A percentile compares a stretch with the other conserved stretches of the same genome.
These are phyloP conservation scores for Leishmania braziliensis DNA, from an alignment of 208 protist genomes.

Conservation along the genomic window DNA sequence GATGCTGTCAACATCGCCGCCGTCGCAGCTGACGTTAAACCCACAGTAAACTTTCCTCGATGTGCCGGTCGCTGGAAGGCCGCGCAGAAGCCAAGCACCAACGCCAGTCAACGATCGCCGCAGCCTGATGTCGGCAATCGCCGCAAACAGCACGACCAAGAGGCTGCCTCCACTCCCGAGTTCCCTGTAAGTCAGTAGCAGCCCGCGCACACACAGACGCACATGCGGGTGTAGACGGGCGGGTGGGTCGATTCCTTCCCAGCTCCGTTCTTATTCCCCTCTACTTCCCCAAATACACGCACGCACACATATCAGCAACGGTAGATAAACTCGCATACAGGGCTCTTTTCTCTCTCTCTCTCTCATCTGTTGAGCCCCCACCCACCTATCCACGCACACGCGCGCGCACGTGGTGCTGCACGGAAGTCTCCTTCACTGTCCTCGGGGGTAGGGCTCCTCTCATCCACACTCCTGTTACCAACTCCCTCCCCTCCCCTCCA, in stretches of 20 bases:
- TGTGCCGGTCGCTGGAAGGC: not conserved
- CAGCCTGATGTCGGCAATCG: not conserved
- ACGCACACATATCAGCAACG: not conserved
- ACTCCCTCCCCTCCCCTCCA: too few relatives aligned
- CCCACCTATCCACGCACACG: not conserved
- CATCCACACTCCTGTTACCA: too few relatives aligned
- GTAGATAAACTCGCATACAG: too few relatives aligned
- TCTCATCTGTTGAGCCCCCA: too few relatives aligned
- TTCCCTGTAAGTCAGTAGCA: not conserved
- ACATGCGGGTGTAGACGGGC: not conserved
- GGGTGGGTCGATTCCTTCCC: not conserved
- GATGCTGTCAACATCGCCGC: not conserved
- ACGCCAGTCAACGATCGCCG: conserved; percentile 12
- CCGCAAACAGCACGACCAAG: not conserved
- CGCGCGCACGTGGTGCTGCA: not conserved
- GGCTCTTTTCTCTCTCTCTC: too few relatives aligned
- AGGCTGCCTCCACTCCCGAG: not conserved
- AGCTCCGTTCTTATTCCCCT: not conserved
- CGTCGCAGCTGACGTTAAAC: not conserved
- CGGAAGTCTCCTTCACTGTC: not conserved
- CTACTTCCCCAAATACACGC: not conserved
- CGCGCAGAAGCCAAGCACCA: conserved; percentile 12
- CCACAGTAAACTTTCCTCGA: not conserved
- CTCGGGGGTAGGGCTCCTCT: too few relatives aligned
- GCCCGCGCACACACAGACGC: not conserved